A percentile compares a stretch with the other conserved stretches of the same genome.
Conservation (phyloP, 139 green algal genomes). For the Raphidocelis subcapitata region DNA sequence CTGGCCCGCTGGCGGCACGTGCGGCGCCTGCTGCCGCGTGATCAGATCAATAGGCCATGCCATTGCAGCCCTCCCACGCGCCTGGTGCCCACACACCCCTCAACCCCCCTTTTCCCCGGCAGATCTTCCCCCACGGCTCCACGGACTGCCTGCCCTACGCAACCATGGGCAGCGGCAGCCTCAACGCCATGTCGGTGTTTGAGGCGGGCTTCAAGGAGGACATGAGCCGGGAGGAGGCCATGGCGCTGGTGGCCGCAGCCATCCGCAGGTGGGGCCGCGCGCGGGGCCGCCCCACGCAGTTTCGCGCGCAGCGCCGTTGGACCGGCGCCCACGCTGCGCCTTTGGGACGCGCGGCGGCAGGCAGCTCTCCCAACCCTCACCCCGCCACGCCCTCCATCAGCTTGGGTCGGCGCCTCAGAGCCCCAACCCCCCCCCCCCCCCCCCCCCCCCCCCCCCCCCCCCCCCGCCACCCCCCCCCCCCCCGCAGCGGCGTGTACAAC, state of each 20-base stretch:
- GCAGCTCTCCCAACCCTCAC: too few species aligned
- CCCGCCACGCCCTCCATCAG: too few species aligned
- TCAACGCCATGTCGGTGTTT: constrained; percentile 98
- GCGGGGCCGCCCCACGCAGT: not conserved
- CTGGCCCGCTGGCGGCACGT: not conserved
- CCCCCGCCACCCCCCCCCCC: constrained; percentile 16
- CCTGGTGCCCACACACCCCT: not conserved
- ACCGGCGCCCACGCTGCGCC: constrained; percentile 7
- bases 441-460: not conserved
- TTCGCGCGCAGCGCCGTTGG: not conserved
- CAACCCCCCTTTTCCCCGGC: not conserved
- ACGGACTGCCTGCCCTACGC: constrained; percentile 94
- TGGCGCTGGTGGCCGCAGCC: constrained; percentile 77
- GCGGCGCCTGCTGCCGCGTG: not conserved
- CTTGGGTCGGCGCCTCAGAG: too few species aligned
- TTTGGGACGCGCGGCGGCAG: not conserved
- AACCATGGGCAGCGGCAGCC: constrained; percentile 95
- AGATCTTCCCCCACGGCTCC: constrained; percentile 98
- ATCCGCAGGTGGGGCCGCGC: constrained; percentile 41
- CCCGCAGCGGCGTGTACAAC: constrained; percentile 89
- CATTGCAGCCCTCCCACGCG: not conserved
- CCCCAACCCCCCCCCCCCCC: too few species aligned
- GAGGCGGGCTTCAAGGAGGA: constrained; percentile 95
- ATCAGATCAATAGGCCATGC: too few species aligned
- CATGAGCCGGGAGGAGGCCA: constrained; percentile 85